Evolutionary conservation across 192 early-diverging fungal genomes (phyloP).

Genomic region (Dissophora globulifera): DNA sequence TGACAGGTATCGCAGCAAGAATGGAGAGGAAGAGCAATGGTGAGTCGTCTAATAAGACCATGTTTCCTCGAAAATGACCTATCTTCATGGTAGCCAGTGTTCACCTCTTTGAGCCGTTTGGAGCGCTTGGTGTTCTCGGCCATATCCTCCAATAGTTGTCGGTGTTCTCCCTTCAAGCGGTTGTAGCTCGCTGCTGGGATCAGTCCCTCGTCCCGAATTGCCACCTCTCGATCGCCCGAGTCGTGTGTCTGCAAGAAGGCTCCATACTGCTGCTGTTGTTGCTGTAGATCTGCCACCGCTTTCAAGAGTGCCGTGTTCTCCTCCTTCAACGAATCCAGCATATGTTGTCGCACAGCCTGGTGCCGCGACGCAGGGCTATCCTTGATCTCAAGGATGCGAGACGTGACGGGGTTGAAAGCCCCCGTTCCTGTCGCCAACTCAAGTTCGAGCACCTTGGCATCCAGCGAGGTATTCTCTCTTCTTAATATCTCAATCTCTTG

Average conservation of each 20-base stretch:
- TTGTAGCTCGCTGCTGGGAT: conserved; percentile 67
- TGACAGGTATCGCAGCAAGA: no score
- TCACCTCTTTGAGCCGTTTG: conserved; percentile 72
- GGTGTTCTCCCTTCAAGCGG: conserved; percentile 69
- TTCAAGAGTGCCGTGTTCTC: conserved; percentile 75
- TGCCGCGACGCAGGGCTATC: conserved; percentile 80
- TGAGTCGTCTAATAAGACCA: no score
- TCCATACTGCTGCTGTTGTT: conserved; percentile 3
- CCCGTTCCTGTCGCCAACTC: conserved; percentile 73
- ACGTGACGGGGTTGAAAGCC: conserved; percentile 66
- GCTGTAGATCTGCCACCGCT: conserved; percentile 43
- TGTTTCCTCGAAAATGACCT: no score
- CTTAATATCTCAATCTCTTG: conserved; percentile 32
- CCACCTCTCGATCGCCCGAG: conserved; percentile 19
- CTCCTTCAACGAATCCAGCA: conserved; percentile 68
- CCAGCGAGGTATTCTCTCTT: conserved; percentile 56
- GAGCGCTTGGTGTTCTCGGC: conserved; percentile 75
- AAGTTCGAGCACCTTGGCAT: conserved; percentile 64
- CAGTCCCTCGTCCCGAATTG: conserved; percentile 16
- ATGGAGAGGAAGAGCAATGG: no score
- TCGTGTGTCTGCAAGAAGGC: background rate
- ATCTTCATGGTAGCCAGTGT: background rate
- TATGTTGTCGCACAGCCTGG: conserved; percentile 74
- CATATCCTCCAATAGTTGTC: conserved; percentile 59
- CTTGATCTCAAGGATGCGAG: conserved; percentile 75